Percentiles rank a stretch among this genome's conserved stretches.
Evolutionary conservation across 345 rosid genomes (phyloP).

Genomic region (Eucalyptus lansdowneana): DNA sequence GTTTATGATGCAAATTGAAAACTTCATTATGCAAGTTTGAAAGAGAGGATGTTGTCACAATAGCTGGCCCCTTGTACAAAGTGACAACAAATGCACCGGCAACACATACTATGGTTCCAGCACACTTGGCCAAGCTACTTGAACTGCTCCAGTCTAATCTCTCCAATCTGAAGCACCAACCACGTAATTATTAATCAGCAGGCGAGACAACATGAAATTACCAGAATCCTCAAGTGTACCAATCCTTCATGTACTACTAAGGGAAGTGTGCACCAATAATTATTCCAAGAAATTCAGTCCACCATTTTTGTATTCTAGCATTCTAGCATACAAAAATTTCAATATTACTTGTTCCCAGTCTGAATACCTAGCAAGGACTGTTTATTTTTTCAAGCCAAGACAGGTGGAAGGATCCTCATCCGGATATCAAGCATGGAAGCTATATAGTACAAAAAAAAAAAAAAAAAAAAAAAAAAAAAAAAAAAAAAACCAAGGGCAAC

Average conservation of each 20-base stretch:
- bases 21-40: not conserved
- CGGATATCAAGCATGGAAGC: not conserved
- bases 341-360: not conserved
- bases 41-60: not conserved
- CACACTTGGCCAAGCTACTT: constrained; percentile 18
- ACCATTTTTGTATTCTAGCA: not conserved
- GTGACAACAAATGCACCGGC: constrained; percentile 30
- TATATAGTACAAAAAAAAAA: not conserved
- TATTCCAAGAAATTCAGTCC: not conserved
- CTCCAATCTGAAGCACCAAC: constrained; percentile 28
- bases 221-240: not conserved
- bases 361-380: not conserved
- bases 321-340: not conserved
- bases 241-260: not conserved
- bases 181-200: not conserved
- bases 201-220: not conserved
- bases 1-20: not conserved
- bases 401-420: not conserved
- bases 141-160: constrained; percentile 11
- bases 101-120: constrained; percentile 29
- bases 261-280: not conserved
- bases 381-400: not conserved
- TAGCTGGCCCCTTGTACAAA: constrained; percentile 32
- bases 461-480: not conserved
- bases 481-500: not conserved